A percentile compares a stretch with the other conserved stretches of the same genome.
Evolutionary conservation across 345 rosid genomes (phyloP).

Genomic region (Syzygium jambos): DNA sequence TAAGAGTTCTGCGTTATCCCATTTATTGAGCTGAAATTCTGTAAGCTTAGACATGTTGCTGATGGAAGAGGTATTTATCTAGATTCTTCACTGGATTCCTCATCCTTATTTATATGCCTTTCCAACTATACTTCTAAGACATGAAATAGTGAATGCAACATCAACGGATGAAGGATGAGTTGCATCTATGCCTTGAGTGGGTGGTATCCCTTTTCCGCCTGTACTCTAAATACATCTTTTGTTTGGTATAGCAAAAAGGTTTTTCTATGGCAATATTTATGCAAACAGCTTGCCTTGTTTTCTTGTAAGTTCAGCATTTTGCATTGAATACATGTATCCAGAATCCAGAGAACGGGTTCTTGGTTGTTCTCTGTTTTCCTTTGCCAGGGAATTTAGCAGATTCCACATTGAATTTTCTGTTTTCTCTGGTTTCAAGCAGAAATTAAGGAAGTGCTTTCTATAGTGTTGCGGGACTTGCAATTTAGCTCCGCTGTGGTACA

Average conservation of each 20-base stretch:
- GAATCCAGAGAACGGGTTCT: neutral
- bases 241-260: neutral
- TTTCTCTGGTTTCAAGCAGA: conserved; percentile 37
- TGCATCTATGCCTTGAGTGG: neutral
- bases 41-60: neutral
- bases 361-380: neutral
- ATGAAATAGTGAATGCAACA: neutral
- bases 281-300: neutral
- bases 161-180: neutral
- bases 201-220: neutral
- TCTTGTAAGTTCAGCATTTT: neutral
- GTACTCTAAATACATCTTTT: neutral
- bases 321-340: neutral
- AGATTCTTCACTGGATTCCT: neutral
- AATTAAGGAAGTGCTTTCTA: conserved; percentile 73
- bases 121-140: neutral
- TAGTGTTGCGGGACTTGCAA: conserved; percentile 61
- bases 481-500: conserved; percentile 89
- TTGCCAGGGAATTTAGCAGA: neutral
- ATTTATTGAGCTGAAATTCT: neutral
- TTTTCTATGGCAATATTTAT: neutral
- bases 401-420: neutral
- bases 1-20: neutral
- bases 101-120: neutral
- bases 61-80: neutral